Evolutionary conservation across 164 flowering plant species (phyloP), one percentile per base, ranked within the genome.

Genomic region (Euptelea pleiosperma): DNA sequence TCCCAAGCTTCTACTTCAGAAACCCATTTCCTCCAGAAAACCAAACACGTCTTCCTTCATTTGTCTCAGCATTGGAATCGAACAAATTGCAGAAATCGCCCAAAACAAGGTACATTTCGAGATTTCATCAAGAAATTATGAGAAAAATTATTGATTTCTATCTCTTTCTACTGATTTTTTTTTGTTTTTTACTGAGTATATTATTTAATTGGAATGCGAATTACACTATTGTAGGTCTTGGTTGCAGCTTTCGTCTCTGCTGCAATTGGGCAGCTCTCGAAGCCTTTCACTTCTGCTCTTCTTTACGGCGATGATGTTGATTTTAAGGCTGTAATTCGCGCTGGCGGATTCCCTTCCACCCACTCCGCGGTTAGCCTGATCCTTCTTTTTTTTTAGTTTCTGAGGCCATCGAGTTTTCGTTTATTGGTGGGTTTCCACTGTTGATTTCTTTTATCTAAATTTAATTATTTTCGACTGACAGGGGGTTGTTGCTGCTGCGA

Each of bases 331-430:
- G 60, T 74, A 0, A 0, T 82, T 63, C 80, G 71, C 18, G 68
- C 96, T 29, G 96, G 98, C 6, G 96, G 98, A 15, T 87, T 92
- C 62, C 96, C 98, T 58, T 92, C 98, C 0, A 76, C 86, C 22
- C 98, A 92, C 75, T 92, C 98, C 24, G 78, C 98, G 52, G 96
- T 91, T 75, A 61, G 70, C 16, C 31, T 2, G 19, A 16, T 26
- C 9, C 8, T 9, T 5, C 10, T 30, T 45, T 46, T 8, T 15
- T 11, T 19, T 40, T 52, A 10, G 6, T 45, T 30, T 44, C n/a
- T n/a, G n/a, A n/a, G n/a, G 4, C 29, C 16, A 4, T 24, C 0
- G 25, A 16, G 26, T 8, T 30, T 14, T 49, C 5, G 1, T 29
- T 37, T 12, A 22, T 34, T 26, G 15, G 8, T n/a, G 3, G 2